phyloP scores from a whole-genome alignment of 257 asterid species.

The Cynanchum wilfordii region DNA sequence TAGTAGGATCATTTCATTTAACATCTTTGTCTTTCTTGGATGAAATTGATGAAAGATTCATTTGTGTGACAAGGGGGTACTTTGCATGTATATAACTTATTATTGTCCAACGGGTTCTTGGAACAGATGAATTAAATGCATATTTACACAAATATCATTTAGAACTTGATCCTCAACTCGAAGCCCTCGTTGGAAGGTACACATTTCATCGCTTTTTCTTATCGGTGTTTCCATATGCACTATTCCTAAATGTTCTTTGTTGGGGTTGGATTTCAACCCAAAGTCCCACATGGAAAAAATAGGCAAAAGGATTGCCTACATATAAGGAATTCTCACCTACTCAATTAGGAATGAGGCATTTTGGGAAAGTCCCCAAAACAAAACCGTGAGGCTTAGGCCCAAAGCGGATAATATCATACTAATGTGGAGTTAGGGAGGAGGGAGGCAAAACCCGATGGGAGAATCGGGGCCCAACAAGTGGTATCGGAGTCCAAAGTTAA shows the following conservation, averaged over 20 bases:
- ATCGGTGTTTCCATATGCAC: not conserved
- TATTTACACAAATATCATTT: slow-evolving; percentile 75
- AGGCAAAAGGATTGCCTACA: too few relatives aligned
- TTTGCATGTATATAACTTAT: not conserved
- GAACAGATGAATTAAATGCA: slow-evolving; percentile 91
- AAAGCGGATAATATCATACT: too few relatives aligned
- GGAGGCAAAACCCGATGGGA: too few relatives aligned
- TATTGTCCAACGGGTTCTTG: slow-evolving; percentile 62
- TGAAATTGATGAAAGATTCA: not conserved
- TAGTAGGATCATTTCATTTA: not conserved
- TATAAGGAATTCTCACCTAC: too few relatives aligned
- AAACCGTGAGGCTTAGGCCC: too few relatives aligned
- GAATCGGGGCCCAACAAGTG: too few relatives aligned
- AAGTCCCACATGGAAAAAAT: too few relatives aligned
- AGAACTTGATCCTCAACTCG: slow-evolving; percentile 89
- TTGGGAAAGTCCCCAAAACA: too few relatives aligned
- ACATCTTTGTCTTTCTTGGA: not conserved
- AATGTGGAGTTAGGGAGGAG: too few relatives aligned
- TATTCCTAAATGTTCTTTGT: not conserved
- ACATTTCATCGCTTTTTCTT: not conserved
- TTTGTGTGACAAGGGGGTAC: not conserved
- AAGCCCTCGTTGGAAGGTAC: slow-evolving; percentile 92
- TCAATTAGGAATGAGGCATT: too few relatives aligned
- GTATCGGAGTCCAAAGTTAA: too few relatives aligned
- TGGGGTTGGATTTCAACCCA: too few relatives aligned